Base-by-base conservation (phyloP, 1,139 yeast genomes). In the Tardiomyces blankii region DNA sequence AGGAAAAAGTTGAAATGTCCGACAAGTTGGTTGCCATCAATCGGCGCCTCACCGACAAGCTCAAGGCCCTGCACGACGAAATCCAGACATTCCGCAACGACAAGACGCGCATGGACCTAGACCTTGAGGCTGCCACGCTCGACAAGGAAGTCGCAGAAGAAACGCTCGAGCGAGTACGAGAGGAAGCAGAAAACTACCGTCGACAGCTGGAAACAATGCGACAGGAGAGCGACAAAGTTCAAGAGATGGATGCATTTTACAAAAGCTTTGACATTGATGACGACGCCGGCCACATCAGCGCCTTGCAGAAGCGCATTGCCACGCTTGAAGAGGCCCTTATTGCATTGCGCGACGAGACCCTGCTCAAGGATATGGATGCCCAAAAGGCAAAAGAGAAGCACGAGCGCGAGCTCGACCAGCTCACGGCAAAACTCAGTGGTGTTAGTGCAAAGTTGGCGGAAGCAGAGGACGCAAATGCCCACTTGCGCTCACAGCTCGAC, bases 91-190 rank as follows among this genome's bases (percentile, higher is more conserved):
- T 70, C 25, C 53, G 64, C 12, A 14, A 12, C 16, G 45, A 46
- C 0, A 51, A 51, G 12, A 30, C 65, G 2, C 45, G 53, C 1
- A 50, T 49, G 1, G 65, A 73, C 13, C 78, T 75, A 40, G 62
- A 68, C 0, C 50, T 80, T 18, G 89, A 82, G 52, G 62, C 72
- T 58, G 56, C 73, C 1, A 62, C 73, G 0, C 66, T 78, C 2
- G 85, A 80, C 44, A 69, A 71, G 48, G 80, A 74, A 48, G 72
- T 69, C 56, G 65, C 75, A 2, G 67, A 65, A 18, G 71, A 66
- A 23, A 63, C 35, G 35, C 35, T 30, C 16, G 35, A 30, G 9
- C 4, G 16, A 30, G 35, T 30, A 12, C 4, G 35, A 11, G 35
- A 12, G 9, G 35, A 68, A 8, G 72, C 69, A 43, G 68, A 63